Evolutionary conservation across 2,329 filamentous ascomycete genomes (phyloP), one percentile per base, ranked within the genome.

Genomic region (Proliferodiscus dingleyae): DNA sequence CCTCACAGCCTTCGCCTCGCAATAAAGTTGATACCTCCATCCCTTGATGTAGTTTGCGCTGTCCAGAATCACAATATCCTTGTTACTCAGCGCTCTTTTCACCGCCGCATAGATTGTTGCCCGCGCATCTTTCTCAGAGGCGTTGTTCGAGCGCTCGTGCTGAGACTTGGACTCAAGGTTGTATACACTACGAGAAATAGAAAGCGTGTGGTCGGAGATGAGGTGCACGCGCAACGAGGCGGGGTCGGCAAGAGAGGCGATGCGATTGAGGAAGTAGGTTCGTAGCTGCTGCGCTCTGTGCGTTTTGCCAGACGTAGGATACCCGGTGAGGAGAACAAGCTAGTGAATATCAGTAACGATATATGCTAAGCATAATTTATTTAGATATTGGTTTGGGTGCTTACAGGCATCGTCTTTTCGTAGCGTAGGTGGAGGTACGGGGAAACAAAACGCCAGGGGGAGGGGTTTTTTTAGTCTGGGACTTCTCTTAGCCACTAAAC

Each of bases 41-140:
- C 87, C 88, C 66, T 93, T 93, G 69, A 94, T 94, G 67, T 93
- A 94, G 66, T 93, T 93, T 49, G 87, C 70, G 1, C 83, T 81
- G 63, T 94, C 87, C 13, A 89, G 78, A 37, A 94, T 79, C 42
- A 93, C 85, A 47, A 94, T 81, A 60, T 88, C 84, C 58, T 80
- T 80, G 46, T 81, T 77, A 49, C 77, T 81, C 23, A 94, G 73
- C 39, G 82, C 76, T 34, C 87, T 76, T 71, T 91, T 91, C 37
- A 91, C 83, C 49, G 87, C 86, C 49, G 78, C 87, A 64, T 86
- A 88, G 45, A 88, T 73, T 33, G 80, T 75, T 2, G 87, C 87
- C 21, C 87, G 80, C 1, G 87, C 87, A 67, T 91, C 85, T 65
- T 94, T 94, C 62, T 94, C 87, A 1, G 81, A 77, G 21, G 80